Evolutionary conservation across 352 stramenopile genomes (phyloP).

Genomic region (Ophiocytium majus): DNA sequence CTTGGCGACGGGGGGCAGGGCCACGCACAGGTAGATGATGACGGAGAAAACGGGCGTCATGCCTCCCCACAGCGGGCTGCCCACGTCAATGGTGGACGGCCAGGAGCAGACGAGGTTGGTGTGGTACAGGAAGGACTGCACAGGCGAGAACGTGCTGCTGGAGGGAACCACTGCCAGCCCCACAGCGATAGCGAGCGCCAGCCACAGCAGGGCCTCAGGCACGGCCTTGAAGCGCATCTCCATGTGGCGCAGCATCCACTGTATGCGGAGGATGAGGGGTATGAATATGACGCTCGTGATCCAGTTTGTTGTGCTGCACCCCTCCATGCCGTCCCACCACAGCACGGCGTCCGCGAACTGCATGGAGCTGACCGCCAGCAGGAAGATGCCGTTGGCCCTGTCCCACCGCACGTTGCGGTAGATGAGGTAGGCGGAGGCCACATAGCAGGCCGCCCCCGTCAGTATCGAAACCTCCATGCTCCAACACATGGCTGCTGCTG

Average conservation of each 20-base stretch:
- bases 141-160: neutral
- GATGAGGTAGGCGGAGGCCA: neutral
- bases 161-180: neutral
- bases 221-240: constrained; percentile 5
- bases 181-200: neutral
- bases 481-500: constrained; percentile 14
- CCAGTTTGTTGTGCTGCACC: constrained; percentile 5
- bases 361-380: constrained; percentile 18
- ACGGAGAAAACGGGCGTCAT: constrained; percentile 9
- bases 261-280: neutral
- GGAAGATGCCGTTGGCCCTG: constrained; percentile 23
- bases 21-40: constrained; percentile 7
- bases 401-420: constrained; percentile 17
- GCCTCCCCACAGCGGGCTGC: constrained; percentile 7
- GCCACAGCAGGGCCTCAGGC: neutral
- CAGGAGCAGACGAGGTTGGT: neutral
- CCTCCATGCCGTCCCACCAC: constrained; percentile 21
- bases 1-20: neutral
- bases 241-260: neutral
- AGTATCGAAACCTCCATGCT: constrained; percentile 14
- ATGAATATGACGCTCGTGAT: constrained; percentile 6
- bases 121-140: neutral
- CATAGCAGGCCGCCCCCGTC: neutral
- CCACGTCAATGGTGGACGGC: neutral
- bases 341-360: constrained; percentile 22